phyloP scores from a whole-genome alignment of 2,329 filamentous ascomycete genomes.

The Ophiocordyceps unilateralis region DNA sequence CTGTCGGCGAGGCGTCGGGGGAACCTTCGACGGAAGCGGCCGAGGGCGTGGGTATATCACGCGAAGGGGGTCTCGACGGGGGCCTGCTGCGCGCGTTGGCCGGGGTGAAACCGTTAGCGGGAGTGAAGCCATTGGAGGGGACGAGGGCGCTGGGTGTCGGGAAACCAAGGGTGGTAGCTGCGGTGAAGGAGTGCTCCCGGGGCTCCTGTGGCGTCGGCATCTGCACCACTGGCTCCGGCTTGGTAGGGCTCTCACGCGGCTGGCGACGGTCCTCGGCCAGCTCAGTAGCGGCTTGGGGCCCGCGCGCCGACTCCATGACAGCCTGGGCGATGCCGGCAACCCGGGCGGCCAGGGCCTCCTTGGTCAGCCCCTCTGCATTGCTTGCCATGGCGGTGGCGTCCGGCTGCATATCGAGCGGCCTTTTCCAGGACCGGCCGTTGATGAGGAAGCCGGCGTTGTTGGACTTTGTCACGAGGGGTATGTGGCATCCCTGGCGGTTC shows the following conservation, averaged over 20 bases:
- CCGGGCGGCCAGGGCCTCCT: slow-evolving; percentile 1
- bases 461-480: slow-evolving; percentile 1
- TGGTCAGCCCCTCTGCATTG: not conserved
- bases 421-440: not conserved
- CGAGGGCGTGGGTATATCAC: slow-evolving; percentile 12
- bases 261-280: not conserved
- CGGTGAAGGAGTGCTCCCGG: slow-evolving; percentile 4
- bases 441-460: not conserved
- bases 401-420: not conserved
- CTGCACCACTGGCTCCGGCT: slow-evolving; percentile 8
- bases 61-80: slow-evolving; percentile 5
- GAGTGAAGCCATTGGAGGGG: not conserved
- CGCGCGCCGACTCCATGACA: not conserved
- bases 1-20: slow-evolving; percentile 7
- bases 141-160: not conserved
- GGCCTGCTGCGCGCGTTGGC: slow-evolving; percentile 13
- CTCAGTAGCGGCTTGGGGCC: not conserved
- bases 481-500: slow-evolving; percentile 22
- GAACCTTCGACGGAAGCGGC: slow-evolving; percentile 10
- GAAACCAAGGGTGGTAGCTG: not conserved
- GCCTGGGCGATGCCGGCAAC: slow-evolving; percentile 1
- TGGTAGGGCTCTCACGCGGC: slow-evolving; percentile 4
- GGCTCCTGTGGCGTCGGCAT: slow-evolving; percentile 11
- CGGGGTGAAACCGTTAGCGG: slow-evolving; percentile 13
- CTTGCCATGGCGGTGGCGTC: no score